These are phyloP conservation scores for Euryodendron excelsum DNA, from an alignment of 148 eudicot species.

Conservation along the genomic window DNA sequence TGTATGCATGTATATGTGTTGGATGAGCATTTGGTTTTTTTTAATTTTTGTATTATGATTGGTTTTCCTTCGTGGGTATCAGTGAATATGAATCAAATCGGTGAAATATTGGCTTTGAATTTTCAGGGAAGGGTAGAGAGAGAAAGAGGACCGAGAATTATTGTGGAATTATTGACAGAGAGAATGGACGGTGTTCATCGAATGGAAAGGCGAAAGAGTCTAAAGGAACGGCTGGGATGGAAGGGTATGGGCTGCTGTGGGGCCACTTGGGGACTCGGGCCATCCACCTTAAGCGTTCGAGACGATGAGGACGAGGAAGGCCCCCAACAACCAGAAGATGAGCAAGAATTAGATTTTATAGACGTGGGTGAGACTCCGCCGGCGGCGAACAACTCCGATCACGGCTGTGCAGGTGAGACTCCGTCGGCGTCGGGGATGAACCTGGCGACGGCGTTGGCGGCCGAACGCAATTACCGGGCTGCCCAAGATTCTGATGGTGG, in stretches of 20 bases:
- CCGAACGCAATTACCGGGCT: slow-evolving; percentile 51
- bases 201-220: slow-evolving; percentile 37
- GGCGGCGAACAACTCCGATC: neutral
- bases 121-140: slow-evolving; percentile 30
- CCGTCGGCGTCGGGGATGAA: slow-evolving; percentile 47
- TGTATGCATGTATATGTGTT: neutral
- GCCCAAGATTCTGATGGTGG: slow-evolving; percentile 25
- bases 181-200: slow-evolving; percentile 63
- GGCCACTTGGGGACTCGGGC: slow-evolving; percentile 38
- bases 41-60: neutral
- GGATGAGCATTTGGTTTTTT: neutral
- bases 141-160: slow-evolving; percentile 38
- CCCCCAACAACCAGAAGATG: slow-evolving; percentile 1
- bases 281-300: slow-evolving; percentile 14
- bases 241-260: slow-evolving; percentile 60
- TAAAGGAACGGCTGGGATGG: slow-evolving; percentile 67
- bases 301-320: slow-evolving; percentile 26
- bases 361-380: neutral
- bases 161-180: slow-evolving; percentile 55
- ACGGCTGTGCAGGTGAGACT: slow-evolving; percentile 13
- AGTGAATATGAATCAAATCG: slow-evolving; percentile 27
- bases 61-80: neutral
- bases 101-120: slow-evolving; percentile 33
- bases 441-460: slow-evolving; percentile 70
- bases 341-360: neutral